phyloP scores from a whole-genome alignment of 768 basidiomycete species.

The Mycena vitilis region DNA sequence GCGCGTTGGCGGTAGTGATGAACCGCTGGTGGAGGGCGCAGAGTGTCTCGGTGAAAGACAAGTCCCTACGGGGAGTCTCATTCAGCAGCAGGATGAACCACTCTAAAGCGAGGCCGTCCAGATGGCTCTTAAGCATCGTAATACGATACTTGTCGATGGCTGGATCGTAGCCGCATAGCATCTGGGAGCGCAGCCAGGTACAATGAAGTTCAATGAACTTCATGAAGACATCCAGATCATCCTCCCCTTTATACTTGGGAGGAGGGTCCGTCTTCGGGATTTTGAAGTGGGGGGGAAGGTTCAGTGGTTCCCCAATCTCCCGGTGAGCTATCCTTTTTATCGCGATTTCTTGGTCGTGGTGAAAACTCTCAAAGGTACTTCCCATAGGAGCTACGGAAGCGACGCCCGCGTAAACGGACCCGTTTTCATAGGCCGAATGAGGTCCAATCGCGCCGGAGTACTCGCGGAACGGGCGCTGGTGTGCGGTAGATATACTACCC shows the following conservation, averaged over 20 bases:
- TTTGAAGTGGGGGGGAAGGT: background rate
- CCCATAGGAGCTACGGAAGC: too few relatives aligned
- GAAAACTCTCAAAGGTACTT: too few relatives aligned
- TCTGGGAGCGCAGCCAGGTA: constrained; percentile 3
- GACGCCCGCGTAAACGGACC: too few relatives aligned
- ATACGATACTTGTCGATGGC: background rate
- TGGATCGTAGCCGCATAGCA: background rate
- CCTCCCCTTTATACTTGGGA: constrained; percentile 3
- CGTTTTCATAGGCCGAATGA: too few relatives aligned
- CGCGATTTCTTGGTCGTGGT: background rate
- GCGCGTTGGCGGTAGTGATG: constrained; percentile 5
- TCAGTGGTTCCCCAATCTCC: background rate
- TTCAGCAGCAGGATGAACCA: constrained; percentile 1
- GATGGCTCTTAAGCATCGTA: background rate
- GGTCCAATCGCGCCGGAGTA: too few relatives aligned
- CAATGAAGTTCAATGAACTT: constrained; percentile 8
- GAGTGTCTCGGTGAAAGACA: background rate
- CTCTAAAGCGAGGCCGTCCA: background rate
- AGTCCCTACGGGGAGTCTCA: background rate
- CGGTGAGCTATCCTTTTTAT: background rate
- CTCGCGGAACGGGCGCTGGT: too few relatives aligned
- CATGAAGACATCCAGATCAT: constrained; percentile 3
- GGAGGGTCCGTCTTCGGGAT: background rate
- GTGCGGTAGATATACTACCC: background rate
- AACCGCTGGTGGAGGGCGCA: constrained; percentile 2